These are phyloP conservation scores for Capsicum rhomboideum DNA, from an alignment of 257 asterid genomes.

Conservation along the genomic window DNA sequence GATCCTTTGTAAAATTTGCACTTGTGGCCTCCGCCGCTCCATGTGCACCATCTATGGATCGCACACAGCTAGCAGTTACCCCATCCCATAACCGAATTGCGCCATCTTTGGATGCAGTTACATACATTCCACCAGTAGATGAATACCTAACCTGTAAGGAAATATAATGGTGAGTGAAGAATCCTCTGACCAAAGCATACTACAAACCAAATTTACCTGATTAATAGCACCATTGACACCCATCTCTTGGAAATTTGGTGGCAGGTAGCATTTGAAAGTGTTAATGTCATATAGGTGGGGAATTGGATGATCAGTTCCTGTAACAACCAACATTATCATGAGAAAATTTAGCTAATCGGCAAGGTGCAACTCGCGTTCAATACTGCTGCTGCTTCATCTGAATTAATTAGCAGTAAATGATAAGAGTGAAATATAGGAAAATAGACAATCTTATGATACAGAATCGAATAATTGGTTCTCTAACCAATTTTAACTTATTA, in stretches of 20 bases:
- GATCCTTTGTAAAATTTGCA: slow-evolving; percentile 72
- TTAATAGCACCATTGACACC: slow-evolving; percentile 67
- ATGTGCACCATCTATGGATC: slow-evolving; percentile 63
- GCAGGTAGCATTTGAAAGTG: slow-evolving; percentile 75
- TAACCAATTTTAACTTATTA: not conserved
- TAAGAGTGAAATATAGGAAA: not conserved
- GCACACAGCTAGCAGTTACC: slow-evolving; percentile 58
- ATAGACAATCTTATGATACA: not conserved
- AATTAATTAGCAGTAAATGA: not conserved
- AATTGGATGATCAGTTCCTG: slow-evolving; percentile 85
- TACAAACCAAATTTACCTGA: slow-evolving; percentile 32
- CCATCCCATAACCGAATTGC: slow-evolving; percentile 82
- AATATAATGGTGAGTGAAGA: not conserved
- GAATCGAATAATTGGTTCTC: not conserved
- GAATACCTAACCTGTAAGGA: slow-evolving; percentile 65
- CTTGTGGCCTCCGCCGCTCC: slow-evolving; percentile 73
- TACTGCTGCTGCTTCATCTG: not conserved
- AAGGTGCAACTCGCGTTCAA: not conserved
- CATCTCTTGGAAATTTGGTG: slow-evolving; percentile 54
- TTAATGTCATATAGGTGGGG: slow-evolving; percentile 76
- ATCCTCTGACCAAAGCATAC: not conserved
- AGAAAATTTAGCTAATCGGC: not conserved
- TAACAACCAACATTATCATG: not conserved
- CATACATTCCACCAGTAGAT: slow-evolving; percentile 62
- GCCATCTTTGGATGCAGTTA: slow-evolving; percentile 90